Conservation (phyloP, 805 yeast genomes). For the Hanseniaspora taiwanica region DNA sequence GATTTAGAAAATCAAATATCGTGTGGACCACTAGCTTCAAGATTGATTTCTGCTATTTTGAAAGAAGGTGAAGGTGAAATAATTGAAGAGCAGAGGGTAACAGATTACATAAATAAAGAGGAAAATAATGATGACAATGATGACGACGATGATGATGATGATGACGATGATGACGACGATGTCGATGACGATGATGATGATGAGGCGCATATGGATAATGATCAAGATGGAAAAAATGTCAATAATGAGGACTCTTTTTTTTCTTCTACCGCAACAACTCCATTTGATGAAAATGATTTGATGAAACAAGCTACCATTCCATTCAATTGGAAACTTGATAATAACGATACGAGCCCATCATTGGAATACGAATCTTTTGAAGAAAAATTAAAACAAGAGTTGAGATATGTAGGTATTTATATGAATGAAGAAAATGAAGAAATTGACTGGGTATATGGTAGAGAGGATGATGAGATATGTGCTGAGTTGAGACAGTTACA, state of each 20-base stretch:
- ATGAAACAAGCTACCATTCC: conserved; percentile 6
- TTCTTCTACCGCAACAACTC: conserved; percentile 12
- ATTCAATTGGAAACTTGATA: conserved; percentile 5
- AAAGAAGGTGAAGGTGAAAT: conserved; percentile 4
- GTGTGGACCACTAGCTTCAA: conserved; percentile 82
- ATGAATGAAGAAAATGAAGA: conserved; percentile 16
- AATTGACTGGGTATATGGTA: conserved; percentile 54
- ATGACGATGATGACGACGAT: too few relatives aligned
- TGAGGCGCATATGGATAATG: conserved; percentile 2
- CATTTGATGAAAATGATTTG: conserved; percentile 25
- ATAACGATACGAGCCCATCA: conserved; percentile 18
- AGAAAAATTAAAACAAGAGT: conserved; percentile 75
- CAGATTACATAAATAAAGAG: conserved; percentile 10
- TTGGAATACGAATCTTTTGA: conserved; percentile 73
- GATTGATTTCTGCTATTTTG: conserved; percentile 71
- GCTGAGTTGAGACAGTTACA: conserved; percentile 71
- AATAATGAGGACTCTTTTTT: conserved; percentile 3
- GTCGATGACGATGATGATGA: conserved; percentile 7
- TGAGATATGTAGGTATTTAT: conserved; percentile 76
- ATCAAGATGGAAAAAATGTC: conserved; percentile 3
- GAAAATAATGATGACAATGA: conserved; percentile 14
- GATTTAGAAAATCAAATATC: conserved; percentile 59
- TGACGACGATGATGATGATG: conserved; percentile 17
- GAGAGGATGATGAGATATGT: conserved; percentile 91
- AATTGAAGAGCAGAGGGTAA: conserved; percentile 4